These are phyloP conservation scores for Starmerella apicola DNA, from an alignment of 805 yeast species.

Conservation along the genomic window DNA sequence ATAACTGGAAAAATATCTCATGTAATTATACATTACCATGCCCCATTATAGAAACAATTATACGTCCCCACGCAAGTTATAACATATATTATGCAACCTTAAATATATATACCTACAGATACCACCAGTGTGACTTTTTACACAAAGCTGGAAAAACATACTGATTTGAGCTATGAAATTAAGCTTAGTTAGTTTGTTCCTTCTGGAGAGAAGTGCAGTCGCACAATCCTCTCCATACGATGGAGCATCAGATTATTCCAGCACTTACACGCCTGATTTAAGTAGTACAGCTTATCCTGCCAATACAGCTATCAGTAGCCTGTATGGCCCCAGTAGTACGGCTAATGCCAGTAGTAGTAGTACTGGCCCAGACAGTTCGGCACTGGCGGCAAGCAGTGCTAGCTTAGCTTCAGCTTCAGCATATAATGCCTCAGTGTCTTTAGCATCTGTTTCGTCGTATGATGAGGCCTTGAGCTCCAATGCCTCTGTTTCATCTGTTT, in stretches of 20 bases:
- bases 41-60: too few relatives aligned
- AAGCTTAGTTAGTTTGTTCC: not conserved
- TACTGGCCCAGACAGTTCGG: too few relatives aligned
- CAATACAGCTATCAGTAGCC: too few relatives aligned
- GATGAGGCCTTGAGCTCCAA: constrained; percentile 3
- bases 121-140: not conserved
- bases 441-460: constrained; percentile 1
- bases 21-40: too few relatives aligned
- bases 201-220: not conserved
- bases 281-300: too few relatives aligned
- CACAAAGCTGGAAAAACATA: not conserved
- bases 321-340: too few relatives aligned
- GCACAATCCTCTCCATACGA: too few relatives aligned
- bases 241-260: not conserved
- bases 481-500: constrained; percentile 1
- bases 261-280: not conserved
- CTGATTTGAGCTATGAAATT: not conserved
- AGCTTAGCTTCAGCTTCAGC: not conserved
- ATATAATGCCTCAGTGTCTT: not conserved
- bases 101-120: not conserved
- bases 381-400: too few relatives aligned
- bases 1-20: too few relatives aligned
- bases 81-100: too few relatives aligned
- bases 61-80: too few relatives aligned
- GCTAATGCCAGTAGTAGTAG: too few relatives aligned